Conservation (phyloP, 805 yeast species). For the Debaryomyces castellii region DNA sequence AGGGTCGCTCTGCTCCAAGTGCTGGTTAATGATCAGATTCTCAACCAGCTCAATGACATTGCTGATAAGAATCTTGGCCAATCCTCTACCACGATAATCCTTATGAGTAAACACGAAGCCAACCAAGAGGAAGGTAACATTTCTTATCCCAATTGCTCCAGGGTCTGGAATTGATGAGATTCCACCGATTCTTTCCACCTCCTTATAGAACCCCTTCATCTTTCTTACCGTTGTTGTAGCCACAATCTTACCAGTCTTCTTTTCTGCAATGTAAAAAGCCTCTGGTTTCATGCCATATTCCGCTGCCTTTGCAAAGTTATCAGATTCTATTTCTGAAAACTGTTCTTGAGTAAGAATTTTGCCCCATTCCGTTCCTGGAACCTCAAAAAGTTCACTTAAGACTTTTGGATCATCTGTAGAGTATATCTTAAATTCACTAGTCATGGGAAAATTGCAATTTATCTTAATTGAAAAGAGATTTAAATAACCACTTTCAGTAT, state of each 20-base stretch:
- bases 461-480: not conserved
- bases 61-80: conserved; percentile 24
- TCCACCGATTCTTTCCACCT: conserved; percentile 20
- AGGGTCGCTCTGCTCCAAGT: conserved; percentile 20
- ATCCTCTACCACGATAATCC: conserved; percentile 27
- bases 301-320: conserved; percentile 8
- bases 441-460: not conserved
- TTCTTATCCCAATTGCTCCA: conserved; percentile 29
- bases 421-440: conserved; percentile 10
- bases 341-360: conserved; percentile 17
- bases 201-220: conserved; percentile 28
- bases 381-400: conserved; percentile 17
- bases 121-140: conserved; percentile 24
- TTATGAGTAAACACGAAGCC: conserved; percentile 26
- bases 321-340: conserved; percentile 20
- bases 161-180: conserved; percentile 32
- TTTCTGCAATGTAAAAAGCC: conserved; percentile 27
- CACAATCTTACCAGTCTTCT: conserved; percentile 17
- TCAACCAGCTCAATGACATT: conserved; percentile 32
- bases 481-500: not conserved
- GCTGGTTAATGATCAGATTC: conserved; percentile 23
- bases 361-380: conserved; percentile 27
- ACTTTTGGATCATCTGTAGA: conserved; percentile 22
- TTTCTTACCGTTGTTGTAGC: conserved; percentile 23
- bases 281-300: conserved; percentile 18